Conservation (phyloP, 768 basidiomycete species). For the Asterophora parasitica region DNA sequence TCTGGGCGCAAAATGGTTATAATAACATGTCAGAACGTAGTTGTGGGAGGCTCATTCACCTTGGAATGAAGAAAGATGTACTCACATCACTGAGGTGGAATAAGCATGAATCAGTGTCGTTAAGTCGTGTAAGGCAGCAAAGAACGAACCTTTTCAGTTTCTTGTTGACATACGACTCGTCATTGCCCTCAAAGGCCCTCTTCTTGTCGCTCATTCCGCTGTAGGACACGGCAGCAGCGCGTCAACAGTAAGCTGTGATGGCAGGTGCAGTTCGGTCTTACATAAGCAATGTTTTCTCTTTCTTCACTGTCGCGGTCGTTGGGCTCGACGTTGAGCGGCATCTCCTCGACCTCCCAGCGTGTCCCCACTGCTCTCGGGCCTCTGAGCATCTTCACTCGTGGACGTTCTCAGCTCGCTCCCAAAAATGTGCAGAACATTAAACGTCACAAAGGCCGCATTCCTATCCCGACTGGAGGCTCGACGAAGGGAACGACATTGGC, state of each 20-base stretch:
- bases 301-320: conserved; percentile 31
- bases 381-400: conserved; percentile 36
- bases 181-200: conserved; percentile 52
- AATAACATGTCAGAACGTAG: conserved; percentile 55
- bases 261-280: conserved; percentile 6
- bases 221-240: background rate
- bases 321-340: conserved; percentile 16
- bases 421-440: conserved; percentile 78
- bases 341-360: conserved; percentile 17
- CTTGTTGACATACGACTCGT: conserved; percentile 45
- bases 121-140: conserved; percentile 5
- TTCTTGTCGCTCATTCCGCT: conserved; percentile 62
- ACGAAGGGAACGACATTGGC: conserved; percentile 90
- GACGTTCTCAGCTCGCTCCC: conserved; percentile 73
- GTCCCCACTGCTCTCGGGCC: conserved; percentile 26
- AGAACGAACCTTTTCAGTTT: conserved; percentile 61
- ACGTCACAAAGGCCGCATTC: conserved; percentile 86
- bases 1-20: conserved; percentile 63
- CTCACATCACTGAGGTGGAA: conserved; percentile 63
- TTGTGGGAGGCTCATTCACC: conserved; percentile 65
- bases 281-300: conserved; percentile 40
- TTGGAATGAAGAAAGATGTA: conserved; percentile 42
- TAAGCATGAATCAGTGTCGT: conserved; percentile 15
- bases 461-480: conserved; percentile 85
- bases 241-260: background rate